These are phyloP conservation scores for Poronia punctata DNA, from an alignment of 495 filamentous ascomycete species.

Conservation along the genomic window DNA sequence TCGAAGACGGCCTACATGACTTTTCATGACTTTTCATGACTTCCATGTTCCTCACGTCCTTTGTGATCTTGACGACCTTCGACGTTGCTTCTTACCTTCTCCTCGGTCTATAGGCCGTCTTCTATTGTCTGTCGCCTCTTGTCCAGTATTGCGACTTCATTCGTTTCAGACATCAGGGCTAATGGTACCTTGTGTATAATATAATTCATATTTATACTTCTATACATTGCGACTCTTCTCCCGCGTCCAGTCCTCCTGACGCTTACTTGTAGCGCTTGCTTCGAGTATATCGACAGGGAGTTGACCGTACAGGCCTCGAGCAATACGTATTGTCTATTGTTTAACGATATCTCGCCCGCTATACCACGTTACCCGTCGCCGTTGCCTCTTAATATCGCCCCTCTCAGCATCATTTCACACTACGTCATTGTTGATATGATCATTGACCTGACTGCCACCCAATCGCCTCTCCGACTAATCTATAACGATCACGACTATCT, in stretches of 20 bases:
- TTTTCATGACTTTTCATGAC: constrained; percentile 25
- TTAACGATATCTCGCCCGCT: constrained; percentile 5
- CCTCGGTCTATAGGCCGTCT: constrained; percentile 22
- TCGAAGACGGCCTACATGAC: constrained; percentile 29
- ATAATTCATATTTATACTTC: constrained; percentile 4
- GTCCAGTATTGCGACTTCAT: constrained; percentile 1
- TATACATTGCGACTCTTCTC: constrained; percentile 9
- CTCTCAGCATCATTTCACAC: neutral
- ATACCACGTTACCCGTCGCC: too few relatives aligned
- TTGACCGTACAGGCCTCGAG: too few relatives aligned
- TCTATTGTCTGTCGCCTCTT: constrained; percentile 1
- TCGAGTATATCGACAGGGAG: constrained; percentile 5
- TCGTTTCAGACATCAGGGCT: constrained; percentile 5
- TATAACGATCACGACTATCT: too few relatives aligned
- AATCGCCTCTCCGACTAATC: constrained; percentile 1
- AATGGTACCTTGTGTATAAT: constrained; percentile 7
- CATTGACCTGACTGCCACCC: neutral
- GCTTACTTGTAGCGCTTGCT: constrained; percentile 3
- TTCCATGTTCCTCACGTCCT: constrained; percentile 35
- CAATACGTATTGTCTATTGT: too few relatives aligned
- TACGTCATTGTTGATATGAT: neutral
- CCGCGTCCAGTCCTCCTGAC: constrained; percentile 3
- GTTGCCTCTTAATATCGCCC: neutral
- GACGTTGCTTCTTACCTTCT: constrained; percentile 15
- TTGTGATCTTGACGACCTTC: too few relatives aligned